Evolutionary conservation across 495 filamentous ascomycete genomes (phyloP), one percentile per base, ranked within the genome.

Genomic region (Aspergillus avenaceus): DNA sequence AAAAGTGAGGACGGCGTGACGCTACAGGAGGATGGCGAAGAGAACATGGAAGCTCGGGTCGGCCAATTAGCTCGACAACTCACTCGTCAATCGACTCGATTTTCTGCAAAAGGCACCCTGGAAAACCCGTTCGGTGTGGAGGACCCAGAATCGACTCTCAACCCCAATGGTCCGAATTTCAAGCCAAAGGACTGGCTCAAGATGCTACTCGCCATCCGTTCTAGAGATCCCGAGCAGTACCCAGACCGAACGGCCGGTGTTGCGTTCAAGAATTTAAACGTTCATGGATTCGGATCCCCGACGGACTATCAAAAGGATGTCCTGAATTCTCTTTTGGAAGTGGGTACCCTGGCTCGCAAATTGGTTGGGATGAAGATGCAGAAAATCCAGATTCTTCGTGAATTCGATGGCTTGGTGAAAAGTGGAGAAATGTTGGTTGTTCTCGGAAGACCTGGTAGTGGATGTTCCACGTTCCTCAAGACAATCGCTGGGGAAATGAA

Each of bases 281-380:
- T 89, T 13, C 82, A 87, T 62, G 88, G 88, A 14, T 91, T 83
- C 60, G 87, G 87, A 12, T 78, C 76, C 26, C 70, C 83, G 1
- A 87, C 86, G 1, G 86, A 90, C 64, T 92, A 87, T 61, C 88
- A 92, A 62, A 91, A 90, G 71, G 81, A 84, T 63, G 82, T 89
- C 43, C 65, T 74, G 47, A 90, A 89, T 59, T 70, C 84, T 23
- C 74, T 81, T 61, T 66, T 88, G 28, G 76, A 84, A 52, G 52
- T 69, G 8, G 70, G 70, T 18, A 72, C 75, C 6, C 45, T 81
- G 4, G 58, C 72, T 11, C 70, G 71, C 41, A 56, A 58, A 45
- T 8, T 74, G 5, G 54, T 69, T 29, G 76, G 76, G 18, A 61
- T 66, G 19, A 70, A 72, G 6, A 71, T 77, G 61, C 65, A 77